Percentiles rank a stretch among this genome's conserved stretches.
These are phyloP conservation scores for Chrysoporthe cubensis DNA, from an alignment of 2,329 filamentous ascomycete species.

Conservation along the genomic window DNA sequence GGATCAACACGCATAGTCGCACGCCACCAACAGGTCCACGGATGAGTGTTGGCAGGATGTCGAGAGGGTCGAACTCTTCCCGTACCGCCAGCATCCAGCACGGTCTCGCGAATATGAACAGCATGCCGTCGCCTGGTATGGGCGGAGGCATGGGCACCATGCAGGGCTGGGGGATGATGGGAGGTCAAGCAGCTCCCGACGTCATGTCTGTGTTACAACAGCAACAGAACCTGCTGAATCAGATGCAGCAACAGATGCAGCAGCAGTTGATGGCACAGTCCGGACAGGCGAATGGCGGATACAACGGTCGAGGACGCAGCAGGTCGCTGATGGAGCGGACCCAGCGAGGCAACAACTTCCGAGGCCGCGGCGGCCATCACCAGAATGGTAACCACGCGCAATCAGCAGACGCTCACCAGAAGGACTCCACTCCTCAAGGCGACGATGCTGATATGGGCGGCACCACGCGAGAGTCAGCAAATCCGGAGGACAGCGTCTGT, in stretches of 20 bases:
- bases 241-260: conserved; percentile 69
- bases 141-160: conserved; percentile 48
- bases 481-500: conserved; percentile 74
- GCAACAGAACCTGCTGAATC: conserved; percentile 83
- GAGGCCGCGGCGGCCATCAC: conserved; percentile 51
- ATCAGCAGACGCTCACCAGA: conserved; percentile 38
- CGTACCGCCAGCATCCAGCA: conserved; percentile 54
- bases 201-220: conserved; percentile 82
- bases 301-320: conserved; percentile 46
- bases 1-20: conserved; percentile 79
- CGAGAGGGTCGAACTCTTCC: conserved; percentile 52
- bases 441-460: conserved; percentile 66
- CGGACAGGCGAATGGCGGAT: conserved; percentile 48
- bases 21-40: conserved; percentile 74
- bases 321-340: conserved; percentile 77
- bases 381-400: conserved; percentile 44
- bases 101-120: conserved; percentile 52
- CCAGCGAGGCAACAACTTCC: conserved; percentile 59
- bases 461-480: conserved; percentile 56
- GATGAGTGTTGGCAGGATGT: conserved; percentile 53
- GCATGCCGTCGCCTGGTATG: conserved; percentile 43
- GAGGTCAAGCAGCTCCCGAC: conserved; percentile 50
- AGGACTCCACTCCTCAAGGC: conserved; percentile 44
- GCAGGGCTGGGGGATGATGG: conserved; percentile 54
- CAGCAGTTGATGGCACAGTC: conserved; percentile 60